Evolutionary conservation across 495 filamentous ascomycete species (phyloP).

Genomic region (Lichenothelia convexa): DNA sequence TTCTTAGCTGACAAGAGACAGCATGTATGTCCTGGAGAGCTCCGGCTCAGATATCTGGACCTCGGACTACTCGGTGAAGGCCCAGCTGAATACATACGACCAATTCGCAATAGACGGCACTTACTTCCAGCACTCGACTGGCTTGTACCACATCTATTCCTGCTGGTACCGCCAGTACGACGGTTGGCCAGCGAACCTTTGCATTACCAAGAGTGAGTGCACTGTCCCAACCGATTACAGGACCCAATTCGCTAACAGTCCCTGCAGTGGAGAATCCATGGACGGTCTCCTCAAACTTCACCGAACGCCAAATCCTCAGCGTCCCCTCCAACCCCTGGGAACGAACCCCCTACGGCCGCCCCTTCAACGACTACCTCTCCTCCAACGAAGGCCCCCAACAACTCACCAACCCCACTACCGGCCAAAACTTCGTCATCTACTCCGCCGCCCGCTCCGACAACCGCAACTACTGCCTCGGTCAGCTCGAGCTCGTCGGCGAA

Average conservation of each 20-base stretch:
- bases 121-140: conserved; percentile 24
- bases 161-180: conserved; percentile 30
- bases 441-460: conserved; percentile 29
- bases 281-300: conserved; percentile 25
- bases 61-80: conserved; percentile 23
- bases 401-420: conserved; percentile 27
- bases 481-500: conserved; percentile 27
- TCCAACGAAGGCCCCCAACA: conserved; percentile 33
- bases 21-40: conserved; percentile 32
- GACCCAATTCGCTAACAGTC: neutral
- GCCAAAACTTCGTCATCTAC: conserved; percentile 30
- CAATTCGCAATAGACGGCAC: conserved; percentile 35
- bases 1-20: conserved; percentile 29
- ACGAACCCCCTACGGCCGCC: conserved; percentile 28
- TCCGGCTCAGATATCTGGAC: conserved; percentile 25
- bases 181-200: conserved; percentile 32
- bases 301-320: conserved; percentile 26
- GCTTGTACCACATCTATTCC: conserved; percentile 31
- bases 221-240: neutral
- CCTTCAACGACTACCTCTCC: conserved; percentile 23
- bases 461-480: conserved; percentile 25
- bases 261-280: conserved; percentile 24
- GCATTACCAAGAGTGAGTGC: conserved; percentile 23
- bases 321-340: conserved; percentile 29
- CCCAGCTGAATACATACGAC: conserved; percentile 30